phyloP scores from a whole-genome alignment of 2,329 filamentous ascomycete genomes.

The Myotisia sp. region DNA sequence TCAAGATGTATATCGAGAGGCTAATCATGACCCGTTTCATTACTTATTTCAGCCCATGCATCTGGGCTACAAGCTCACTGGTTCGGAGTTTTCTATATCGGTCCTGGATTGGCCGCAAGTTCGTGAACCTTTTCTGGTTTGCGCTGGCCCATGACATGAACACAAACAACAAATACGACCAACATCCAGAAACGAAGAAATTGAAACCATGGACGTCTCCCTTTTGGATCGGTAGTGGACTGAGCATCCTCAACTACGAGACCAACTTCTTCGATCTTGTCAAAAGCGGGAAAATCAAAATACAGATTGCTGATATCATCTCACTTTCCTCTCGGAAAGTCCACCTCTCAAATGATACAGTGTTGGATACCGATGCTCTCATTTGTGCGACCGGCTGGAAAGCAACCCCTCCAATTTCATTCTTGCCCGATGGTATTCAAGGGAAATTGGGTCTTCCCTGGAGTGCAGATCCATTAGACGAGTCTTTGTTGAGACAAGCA shows the following conservation, averaged over 20 bases:
- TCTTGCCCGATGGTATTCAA: conserved; percentile 32
- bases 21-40: conserved; percentile 52
- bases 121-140: conserved; percentile 40
- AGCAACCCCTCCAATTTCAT: conserved; percentile 34
- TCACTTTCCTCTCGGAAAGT: conserved; percentile 34
- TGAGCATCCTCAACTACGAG: conserved; percentile 49
- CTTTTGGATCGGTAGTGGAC: conserved; percentile 42
- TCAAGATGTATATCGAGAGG: conserved; percentile 55
- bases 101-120: conserved; percentile 32
- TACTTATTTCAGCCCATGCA: conserved; percentile 61
- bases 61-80: conserved; percentile 53
- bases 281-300: conserved; percentile 37
- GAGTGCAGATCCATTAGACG: conserved; percentile 20
- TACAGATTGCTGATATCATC: conserved; percentile 43
- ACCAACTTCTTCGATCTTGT: conserved; percentile 45
- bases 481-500: conserved; percentile 24
- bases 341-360: conserved; percentile 35
- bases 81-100: conserved; percentile 33
- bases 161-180: conserved; percentile 33
- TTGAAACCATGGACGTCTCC: conserved; percentile 33
- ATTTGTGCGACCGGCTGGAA: conserved; percentile 46
- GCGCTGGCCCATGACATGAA: conserved; percentile 37
- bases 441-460: conserved; percentile 35
- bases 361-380: conserved; percentile 36
- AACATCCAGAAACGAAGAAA: conserved; percentile 31